Percentiles rank a stretch among this genome's conserved stretches.
phyloP scores from a whole-genome alignment of 1,284 basidiomycete genomes.

The Malassezia caprae region DNA sequence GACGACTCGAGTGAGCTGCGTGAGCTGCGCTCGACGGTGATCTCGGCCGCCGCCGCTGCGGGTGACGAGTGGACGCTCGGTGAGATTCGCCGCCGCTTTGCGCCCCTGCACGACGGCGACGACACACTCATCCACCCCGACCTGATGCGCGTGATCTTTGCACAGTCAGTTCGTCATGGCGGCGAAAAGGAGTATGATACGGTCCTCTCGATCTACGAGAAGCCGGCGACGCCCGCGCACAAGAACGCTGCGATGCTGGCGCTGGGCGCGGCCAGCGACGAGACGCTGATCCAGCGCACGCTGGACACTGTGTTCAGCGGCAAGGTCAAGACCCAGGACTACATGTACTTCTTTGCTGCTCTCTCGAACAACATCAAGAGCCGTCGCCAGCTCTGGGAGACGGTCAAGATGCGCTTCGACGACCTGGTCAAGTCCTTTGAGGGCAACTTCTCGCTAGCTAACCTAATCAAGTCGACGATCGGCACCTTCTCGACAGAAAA shows the following conservation, averaged over 20 bases:
- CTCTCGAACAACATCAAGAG: conserved; percentile 31
- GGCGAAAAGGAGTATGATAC: conserved; percentile 60
- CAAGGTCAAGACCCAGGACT: conserved; percentile 46
- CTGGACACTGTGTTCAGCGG: conserved; percentile 25
- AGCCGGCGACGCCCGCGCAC: conserved; percentile 52
- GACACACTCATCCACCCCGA: conserved; percentile 62
- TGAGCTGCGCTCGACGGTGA: conserved; percentile 65
- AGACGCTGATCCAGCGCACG: conserved; percentile 34
- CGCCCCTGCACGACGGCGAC: conserved; percentile 62
- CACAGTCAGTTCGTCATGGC: conserved; percentile 58
- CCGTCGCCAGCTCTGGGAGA: conserved; percentile 38
- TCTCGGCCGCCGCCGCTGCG: conserved; percentile 56
- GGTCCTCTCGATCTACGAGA: conserved; percentile 57
- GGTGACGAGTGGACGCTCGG: conserved; percentile 23
- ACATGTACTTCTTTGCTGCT: conserved; percentile 37
- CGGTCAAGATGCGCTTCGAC: conserved; percentile 37
- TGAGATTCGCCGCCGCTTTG: conserved; percentile 65
- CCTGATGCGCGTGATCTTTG: conserved; percentile 19
- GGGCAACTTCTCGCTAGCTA: conserved; percentile 27
- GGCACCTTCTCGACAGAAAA: conserved; percentile 57
- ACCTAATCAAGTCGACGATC: conserved; percentile 53
- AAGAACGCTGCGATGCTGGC: conserved; percentile 44
- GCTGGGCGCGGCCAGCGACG: conserved; percentile 31
- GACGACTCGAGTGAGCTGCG: conserved; percentile 63
- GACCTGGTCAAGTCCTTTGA: conserved; percentile 55